phyloP scores from a whole-genome alignment of 306 rosid genomes.

The Gastrolobium bilobum region DNA sequence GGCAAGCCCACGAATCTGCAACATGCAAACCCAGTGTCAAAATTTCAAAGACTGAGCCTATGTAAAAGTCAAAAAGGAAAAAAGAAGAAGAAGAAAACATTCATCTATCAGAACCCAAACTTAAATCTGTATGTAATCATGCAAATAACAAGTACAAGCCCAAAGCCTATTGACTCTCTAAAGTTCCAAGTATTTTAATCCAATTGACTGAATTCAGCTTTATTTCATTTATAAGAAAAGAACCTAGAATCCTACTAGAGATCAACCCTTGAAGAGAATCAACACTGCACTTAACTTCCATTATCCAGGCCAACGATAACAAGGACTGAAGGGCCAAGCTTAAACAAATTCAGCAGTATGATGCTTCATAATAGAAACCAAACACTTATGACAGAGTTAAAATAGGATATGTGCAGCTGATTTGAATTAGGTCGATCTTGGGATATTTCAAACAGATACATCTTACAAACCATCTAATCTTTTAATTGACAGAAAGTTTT shows the following conservation, averaged over 20 bases:
- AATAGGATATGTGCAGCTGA: constrained; percentile 41
- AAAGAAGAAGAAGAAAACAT: background rate
- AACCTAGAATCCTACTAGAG: constrained; percentile 7
- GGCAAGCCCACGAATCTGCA: constrained; percentile 94
- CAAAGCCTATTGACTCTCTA: constrained; percentile 32
- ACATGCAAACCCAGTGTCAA: constrained; percentile 51
- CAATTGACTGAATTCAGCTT: background rate
- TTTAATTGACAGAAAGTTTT: background rate
- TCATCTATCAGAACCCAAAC: constrained; percentile 14
- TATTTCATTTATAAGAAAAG: constrained; percentile 22
- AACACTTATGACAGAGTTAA: constrained; percentile 13
- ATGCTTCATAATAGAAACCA: constrained; percentile 27
- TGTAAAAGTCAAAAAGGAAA: constrained; percentile 14
- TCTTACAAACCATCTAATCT: constrained; percentile 25
- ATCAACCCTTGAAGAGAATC: constrained; percentile 38
- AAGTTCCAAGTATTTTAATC: constrained; percentile 10
- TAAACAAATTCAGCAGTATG: constrained; percentile 28
- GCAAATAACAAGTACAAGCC: constrained; percentile 12
- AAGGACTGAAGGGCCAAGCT: constrained; percentile 33
- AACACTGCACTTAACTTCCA: constrained; percentile 41
- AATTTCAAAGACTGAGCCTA: constrained; percentile 24
- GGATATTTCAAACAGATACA: constrained; percentile 31
- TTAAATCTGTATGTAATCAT: constrained; percentile 14
- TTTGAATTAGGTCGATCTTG: constrained; percentile 16
- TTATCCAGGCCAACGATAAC: constrained; percentile 22